Evolutionary conservation across 805 yeast species (phyloP).

Genomic region (Sporopachydermia quercuum): DNA sequence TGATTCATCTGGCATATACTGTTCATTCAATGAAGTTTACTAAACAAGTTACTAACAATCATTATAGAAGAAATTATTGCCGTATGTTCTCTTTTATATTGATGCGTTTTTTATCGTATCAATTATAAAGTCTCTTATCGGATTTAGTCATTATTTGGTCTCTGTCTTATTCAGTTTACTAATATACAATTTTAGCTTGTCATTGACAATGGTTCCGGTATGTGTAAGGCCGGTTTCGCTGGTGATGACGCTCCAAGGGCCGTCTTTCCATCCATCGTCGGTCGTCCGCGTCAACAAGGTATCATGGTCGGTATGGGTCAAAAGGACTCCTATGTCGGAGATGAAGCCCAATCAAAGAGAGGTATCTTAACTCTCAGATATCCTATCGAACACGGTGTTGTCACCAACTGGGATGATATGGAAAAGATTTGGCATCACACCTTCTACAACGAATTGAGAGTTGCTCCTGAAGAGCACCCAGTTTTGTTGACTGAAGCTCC

Average conservation of each 20-base stretch:
- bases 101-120: constrained; percentile 8
- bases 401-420: constrained; percentile 99
- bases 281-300: constrained; percentile 99
- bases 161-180: constrained; percentile 2
- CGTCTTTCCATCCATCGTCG: constrained; percentile 98
- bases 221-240: constrained; percentile 99
- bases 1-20: too few relatives aligned
- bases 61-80: constrained; percentile 32
- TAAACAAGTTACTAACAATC: constrained; percentile 19
- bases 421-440: constrained; percentile 99
- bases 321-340: constrained; percentile 99
- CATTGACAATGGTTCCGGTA: constrained; percentile 99
- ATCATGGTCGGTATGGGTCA: constrained; percentile 97
- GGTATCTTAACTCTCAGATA: constrained; percentile 97
- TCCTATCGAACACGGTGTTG: constrained; percentile 99
- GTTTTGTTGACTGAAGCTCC: constrained; percentile 99
- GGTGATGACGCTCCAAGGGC: constrained; percentile 99
- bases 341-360: constrained; percentile 99
- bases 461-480: constrained; percentile 99
- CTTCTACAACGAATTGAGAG: constrained; percentile 98
- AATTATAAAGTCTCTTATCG: constrained; percentile 12
- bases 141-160: constrained; percentile 12
- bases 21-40: too few relatives aligned
- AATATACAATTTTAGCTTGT: constrained; percentile 47
- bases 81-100: constrained; percentile 17